Evolutionary conservation across 192 early-diverging fungal species (phyloP), one percentile per base, ranked within the genome.

Genomic region (Coemansia sp.): DNA sequence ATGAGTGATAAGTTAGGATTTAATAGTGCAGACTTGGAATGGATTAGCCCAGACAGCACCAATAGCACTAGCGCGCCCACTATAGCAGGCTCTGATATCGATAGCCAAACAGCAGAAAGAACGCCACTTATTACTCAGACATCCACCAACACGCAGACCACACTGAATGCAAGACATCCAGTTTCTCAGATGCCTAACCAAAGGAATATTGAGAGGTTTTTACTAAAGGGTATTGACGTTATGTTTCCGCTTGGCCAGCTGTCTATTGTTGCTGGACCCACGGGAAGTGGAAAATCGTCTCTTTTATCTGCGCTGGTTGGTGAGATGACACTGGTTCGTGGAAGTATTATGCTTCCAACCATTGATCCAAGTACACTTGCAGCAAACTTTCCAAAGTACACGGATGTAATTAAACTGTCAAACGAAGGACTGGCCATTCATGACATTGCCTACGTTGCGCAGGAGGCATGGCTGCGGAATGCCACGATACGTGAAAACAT

Each of bases 241-340:
- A 67, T 70, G 16, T 90, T 95, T 68, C 88, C 89, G 18, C 42
- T 72, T 6, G 85, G 84, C 1, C 32, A 32, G 4, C 32, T 57
- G 85, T 87, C 89, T 23, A 81, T 94, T 19, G 74, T 95, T 48
- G 87, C 87, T 61, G 95, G 95, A 10, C 83, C 91, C n/a, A 97
- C 95, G 11, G 95, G 94, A 4, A 84, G 86, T 42, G 95, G 95
- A 48, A 97, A 97, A 71, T 87, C 89, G 6, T 87, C 87, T 8
- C 60, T 97, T 45, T 69, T 94, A 12, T 64, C 85, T 11, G 89
- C 92, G 41, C 82, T 95, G 19, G 75, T 95, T 9, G 92, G 92
- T 39, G 93, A 95, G 74, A 89, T 93, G 44, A 45, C 61, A 48
- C 71, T 57, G 45, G 50, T 53, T 9, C 9, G 40, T 11, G 85